These are phyloP conservation scores for Chytriomyces hyalinus DNA, from an alignment of 192 early-diverging fungal genomes.

Conservation along the genomic window DNA sequence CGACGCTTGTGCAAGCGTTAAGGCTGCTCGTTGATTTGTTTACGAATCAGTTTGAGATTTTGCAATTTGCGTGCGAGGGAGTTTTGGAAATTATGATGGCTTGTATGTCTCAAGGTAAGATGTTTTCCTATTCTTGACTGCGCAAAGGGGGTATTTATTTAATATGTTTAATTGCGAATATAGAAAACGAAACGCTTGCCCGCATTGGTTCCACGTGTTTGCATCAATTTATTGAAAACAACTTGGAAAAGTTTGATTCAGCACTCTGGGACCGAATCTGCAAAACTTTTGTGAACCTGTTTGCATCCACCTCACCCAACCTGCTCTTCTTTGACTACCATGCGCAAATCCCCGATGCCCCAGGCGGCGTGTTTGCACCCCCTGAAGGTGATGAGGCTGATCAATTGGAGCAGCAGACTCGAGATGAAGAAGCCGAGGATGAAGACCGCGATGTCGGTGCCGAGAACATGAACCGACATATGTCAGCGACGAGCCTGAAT, in stretches of 20 bases:
- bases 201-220: constrained; percentile 88
- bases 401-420: background rate
- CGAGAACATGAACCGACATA: constrained; percentile 22
- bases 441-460: constrained; percentile 16
- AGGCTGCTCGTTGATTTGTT: constrained; percentile 86
- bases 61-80: constrained; percentile 73
- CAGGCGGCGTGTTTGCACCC: constrained; percentile 29
- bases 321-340: constrained; percentile 65
- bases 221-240: constrained; percentile 84
- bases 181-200: constrained; percentile 88
- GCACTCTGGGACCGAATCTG: constrained; percentile 77
- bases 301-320: constrained; percentile 80
- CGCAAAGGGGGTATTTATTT: constrained; percentile 2
- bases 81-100: constrained; percentile 79
- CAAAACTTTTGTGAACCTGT: constrained; percentile 70
- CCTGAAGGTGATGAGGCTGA: constrained; percentile 38
- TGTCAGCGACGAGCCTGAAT: constrained; percentile 18
- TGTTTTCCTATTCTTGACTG: background rate
- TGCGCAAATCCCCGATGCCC: constrained; percentile 30
- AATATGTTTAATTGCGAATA: constrained; percentile 12
- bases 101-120: constrained; percentile 83
- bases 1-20: constrained; percentile 91
- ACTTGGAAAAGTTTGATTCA: constrained; percentile 71
- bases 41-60: constrained; percentile 72
- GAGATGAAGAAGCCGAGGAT: background rate